Conservation (phyloP, 148 eudicot genomes). For the Amaranthus hypochondriacus region DNA sequence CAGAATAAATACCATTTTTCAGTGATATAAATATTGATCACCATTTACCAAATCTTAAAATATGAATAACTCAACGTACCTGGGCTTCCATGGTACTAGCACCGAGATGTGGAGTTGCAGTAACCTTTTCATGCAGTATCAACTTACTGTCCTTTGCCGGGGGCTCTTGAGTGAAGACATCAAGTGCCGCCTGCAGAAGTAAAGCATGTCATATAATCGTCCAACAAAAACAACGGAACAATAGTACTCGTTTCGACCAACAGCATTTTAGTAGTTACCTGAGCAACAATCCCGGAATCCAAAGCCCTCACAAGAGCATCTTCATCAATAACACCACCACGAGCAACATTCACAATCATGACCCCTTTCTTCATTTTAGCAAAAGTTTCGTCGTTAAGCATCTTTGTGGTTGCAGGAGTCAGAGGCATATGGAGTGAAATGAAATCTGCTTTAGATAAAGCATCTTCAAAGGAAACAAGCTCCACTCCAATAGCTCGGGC, state of each 20-base stretch:
- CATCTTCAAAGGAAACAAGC: constrained; percentile 88
- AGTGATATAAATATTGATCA: neutral
- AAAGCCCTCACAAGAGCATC: constrained; percentile 91
- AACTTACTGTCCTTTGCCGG: constrained; percentile 88
- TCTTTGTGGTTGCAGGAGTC: constrained; percentile 71
- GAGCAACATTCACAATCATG: constrained; percentile 89
- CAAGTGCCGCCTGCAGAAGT: constrained; percentile 84
- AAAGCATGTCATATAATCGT: neutral
- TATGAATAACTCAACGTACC: constrained; percentile 35
- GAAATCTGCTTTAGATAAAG: constrained; percentile 78
- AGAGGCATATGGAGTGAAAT: constrained; percentile 99
- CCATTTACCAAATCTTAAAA: neutral
- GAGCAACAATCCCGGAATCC: constrained; percentile 92
- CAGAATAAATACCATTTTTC: constrained; percentile 7
- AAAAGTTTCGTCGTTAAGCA: constrained; percentile 83
- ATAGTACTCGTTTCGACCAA: neutral
- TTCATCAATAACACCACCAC: constrained; percentile 98
- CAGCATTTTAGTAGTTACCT: constrained; percentile 37
- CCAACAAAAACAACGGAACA: neutral
- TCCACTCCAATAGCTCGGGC: constrained; percentile 93
- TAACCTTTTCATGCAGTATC: constrained; percentile 67
- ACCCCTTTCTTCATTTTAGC: constrained; percentile 99
- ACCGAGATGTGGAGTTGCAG: constrained; percentile 96
- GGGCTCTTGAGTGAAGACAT: constrained; percentile 94
- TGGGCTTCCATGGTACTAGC: constrained; percentile 99